Base-by-base conservation (phyloP, 2,329 filamentous ascomycete species). In the Colletotrichum sp. region DNA sequence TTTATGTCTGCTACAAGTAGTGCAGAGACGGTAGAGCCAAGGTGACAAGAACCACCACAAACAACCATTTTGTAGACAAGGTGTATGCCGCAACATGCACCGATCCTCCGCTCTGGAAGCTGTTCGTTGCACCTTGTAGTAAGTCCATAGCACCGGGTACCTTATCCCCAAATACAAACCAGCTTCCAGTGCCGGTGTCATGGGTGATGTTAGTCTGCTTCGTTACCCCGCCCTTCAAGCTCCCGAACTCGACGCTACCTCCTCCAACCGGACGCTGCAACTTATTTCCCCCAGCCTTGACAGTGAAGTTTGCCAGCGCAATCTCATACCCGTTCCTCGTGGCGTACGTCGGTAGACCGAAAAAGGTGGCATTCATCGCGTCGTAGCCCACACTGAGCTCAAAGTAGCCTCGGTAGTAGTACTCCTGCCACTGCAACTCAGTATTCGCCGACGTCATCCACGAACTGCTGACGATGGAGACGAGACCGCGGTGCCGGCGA, bases 351-450 rank as follows among this genome's bases (percentile, higher is more conserved):
- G 92, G 92, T 4, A 82, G 82, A 29, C 85, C 78, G 77, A 71
- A 95, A 82, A 88, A 95, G 11, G 86, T 85, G 0, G 93, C 93
- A n/a, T 89, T 84, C 3, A 93, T 86, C 58, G 88, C 83, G 13
- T 92, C 85, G 24, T 89, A 86, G 21, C 83, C 86, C 63, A 94
- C 84, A 47, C 88, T 87, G 43, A 95, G 84, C 78, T 93, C 89
- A 76, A 91, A 94, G 83, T 95, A 95, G 1, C 93, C 93, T n/a
- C 93, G 87, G 81, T 94, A 95, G 80, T 93, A 95, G 9, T 91
- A 81, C 70, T 95, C 93, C 77, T 92, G 90, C 93, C 93, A 95
- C 78, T 93, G 91, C 61, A 95, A 84, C 80, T 93, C 91, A 1
- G 85, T 83, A 80, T 94, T 95, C 27, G 77, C 86, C 8, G 13